phyloP scores from a whole-genome alignment of 2,329 filamentous ascomycete species.

The Plectosphaerella cucumerina region DNA sequence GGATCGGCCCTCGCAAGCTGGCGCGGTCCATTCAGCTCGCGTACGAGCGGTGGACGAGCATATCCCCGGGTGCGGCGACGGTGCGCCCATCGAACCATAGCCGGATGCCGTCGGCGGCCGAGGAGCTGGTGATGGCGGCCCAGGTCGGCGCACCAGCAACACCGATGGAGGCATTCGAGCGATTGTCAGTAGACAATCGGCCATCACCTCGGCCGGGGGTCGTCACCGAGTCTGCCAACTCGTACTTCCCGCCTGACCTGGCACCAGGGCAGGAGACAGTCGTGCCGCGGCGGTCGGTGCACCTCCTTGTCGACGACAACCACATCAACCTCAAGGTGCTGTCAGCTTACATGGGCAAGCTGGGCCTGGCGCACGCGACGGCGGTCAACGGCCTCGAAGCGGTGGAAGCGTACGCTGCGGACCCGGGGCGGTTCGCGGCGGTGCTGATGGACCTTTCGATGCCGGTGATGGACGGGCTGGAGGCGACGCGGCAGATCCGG shows the following conservation, averaged over 20 bases:
- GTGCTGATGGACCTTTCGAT: constrained; percentile 48
- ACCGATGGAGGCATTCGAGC: not conserved
- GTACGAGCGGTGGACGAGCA: not conserved
- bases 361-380: not conserved
- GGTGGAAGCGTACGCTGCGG: constrained; percentile 18
- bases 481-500: constrained; percentile 44
- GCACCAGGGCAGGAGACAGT: not conserved
- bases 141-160: not conserved
- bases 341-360: constrained; percentile 21
- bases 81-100: not conserved
- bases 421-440: constrained; percentile 17
- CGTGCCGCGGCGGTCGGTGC: not conserved
- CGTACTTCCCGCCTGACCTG: not conserved
- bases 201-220: not conserved
- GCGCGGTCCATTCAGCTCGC: constrained; percentile 19
- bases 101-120: not conserved
- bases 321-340: constrained; percentile 31
- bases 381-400: constrained; percentile 26
- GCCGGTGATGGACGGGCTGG: constrained; percentile 51
- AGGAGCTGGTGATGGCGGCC: not conserved
- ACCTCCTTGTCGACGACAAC: constrained; percentile 35
- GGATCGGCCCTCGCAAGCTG: constrained; percentile 29
- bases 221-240: not conserved
- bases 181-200: not conserved
- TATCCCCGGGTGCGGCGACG: not conserved